Conservation (phyloP, 495 filamentous ascomycete genomes). For the Daldinia childiae region DNA sequence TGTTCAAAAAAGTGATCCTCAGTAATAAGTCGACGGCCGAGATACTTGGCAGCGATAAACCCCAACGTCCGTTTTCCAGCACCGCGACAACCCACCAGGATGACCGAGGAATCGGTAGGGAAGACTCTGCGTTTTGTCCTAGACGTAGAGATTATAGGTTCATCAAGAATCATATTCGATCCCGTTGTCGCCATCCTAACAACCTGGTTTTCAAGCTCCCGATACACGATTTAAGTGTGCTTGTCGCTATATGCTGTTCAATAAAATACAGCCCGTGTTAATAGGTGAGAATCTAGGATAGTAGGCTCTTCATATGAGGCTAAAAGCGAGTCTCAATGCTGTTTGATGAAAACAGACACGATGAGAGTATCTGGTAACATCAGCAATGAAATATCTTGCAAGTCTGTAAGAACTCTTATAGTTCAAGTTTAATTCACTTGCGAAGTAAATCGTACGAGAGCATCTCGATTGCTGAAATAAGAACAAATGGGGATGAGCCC, state of each 20-base stretch:
- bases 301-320: background rate
- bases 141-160: constrained; percentile 42
- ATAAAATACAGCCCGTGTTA: background rate
- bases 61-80: constrained; percentile 81
- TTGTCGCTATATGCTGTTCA: background rate
- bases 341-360: constrained; percentile 7
- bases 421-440: background rate
- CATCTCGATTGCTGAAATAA: constrained; percentile 7
- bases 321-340: background rate
- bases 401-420: background rate
- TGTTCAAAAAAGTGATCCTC: constrained; percentile 76
- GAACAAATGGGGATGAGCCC: constrained; percentile 27
- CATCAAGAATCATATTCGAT: constrained; percentile 24
- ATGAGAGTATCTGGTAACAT: background rate
- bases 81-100: constrained; percentile 77
- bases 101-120: constrained; percentile 71
- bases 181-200: constrained; percentile 25
- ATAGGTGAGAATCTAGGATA: background rate
- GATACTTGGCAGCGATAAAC: constrained; percentile 78
- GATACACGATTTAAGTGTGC: background rate
- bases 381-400: constrained; percentile 20
- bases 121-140: constrained; percentile 59
- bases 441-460: constrained; percentile 25
- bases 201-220: background rate
- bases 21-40: constrained; percentile 74